Evolutionary conservation across 2,329 filamentous ascomycete genomes (phyloP).

Genomic region (Colletotrichum sp.): DNA sequence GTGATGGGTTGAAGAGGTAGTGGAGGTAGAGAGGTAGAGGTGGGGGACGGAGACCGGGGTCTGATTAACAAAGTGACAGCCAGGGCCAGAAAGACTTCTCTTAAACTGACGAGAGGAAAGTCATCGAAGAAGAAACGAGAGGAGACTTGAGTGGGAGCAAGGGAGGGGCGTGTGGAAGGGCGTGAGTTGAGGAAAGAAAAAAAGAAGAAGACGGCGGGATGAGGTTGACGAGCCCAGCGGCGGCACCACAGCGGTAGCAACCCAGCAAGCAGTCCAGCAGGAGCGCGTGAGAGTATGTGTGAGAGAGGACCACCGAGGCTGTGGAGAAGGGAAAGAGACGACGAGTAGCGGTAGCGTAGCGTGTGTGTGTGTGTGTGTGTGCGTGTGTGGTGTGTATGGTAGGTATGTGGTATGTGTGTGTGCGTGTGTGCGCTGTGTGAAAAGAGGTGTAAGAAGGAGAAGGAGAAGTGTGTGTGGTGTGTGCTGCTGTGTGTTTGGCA

Average conservation of each 20-base stretch:
- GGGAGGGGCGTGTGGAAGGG: constrained; percentile 15
- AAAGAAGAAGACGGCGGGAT: not conserved
- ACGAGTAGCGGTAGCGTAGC: not conserved
- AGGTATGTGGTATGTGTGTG: not conserved
- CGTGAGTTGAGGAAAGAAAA: constrained; percentile 9
- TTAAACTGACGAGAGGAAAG: constrained; percentile 20
- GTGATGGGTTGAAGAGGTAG: constrained; percentile 24
- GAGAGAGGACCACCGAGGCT: not conserved
- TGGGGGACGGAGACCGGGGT: constrained; percentile 24
- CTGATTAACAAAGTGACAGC: constrained; percentile 25
- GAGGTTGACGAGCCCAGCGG: not conserved
- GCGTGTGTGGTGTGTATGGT: not conserved
- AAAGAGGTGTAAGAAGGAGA: not conserved
- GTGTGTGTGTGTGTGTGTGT: not conserved
- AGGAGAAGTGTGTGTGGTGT: not conserved
- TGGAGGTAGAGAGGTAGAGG: constrained; percentile 13
- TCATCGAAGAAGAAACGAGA: constrained; percentile 21
- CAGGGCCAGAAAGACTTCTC: constrained; percentile 9
- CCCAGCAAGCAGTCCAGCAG: not conserved
- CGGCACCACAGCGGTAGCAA: not conserved
- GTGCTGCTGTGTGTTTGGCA: constrained; percentile 11
- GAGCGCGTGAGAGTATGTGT: not conserved
- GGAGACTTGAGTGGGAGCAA: constrained; percentile 2
- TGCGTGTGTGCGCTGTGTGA: not conserved
- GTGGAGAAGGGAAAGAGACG: constrained; percentile 19